Percentiles rank a stretch among this genome's conserved stretches.
These are phyloP conservation scores for Peltaster fructicola DNA, from an alignment of 2,329 filamentous ascomycete genomes.

Conservation along the genomic window DNA sequence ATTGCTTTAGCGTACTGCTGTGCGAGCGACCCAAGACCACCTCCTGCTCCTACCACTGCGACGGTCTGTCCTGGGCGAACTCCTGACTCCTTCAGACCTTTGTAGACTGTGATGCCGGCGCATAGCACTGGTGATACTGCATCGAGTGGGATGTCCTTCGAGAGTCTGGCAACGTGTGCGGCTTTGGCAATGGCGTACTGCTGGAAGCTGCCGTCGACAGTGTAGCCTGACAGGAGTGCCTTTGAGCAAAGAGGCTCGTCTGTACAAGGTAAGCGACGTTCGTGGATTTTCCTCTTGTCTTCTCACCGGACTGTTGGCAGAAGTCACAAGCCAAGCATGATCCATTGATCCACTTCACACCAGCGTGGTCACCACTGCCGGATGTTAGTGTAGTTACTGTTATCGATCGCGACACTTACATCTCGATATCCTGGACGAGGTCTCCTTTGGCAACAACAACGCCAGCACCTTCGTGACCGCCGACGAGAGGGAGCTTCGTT, in stretches of 20 bases:
- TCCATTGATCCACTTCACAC: conserved; percentile 84
- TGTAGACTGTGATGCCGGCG: conserved; percentile 77
- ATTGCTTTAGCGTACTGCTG: conserved; percentile 83
- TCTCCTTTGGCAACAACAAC: conserved; percentile 64
- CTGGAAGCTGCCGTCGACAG: conserved; percentile 84
- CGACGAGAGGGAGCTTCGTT: conserved; percentile 72
- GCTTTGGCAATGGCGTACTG: conserved; percentile 82
- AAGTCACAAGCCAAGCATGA: conserved; percentile 69
- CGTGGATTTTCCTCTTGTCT: too few relatives aligned
- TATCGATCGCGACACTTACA: too few relatives aligned
- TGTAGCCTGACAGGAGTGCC: conserved; percentile 70
- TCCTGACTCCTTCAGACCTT: conserved; percentile 72
- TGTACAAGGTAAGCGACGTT: too few relatives aligned
- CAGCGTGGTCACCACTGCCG: conserved; percentile 57
- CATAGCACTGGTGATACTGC: conserved; percentile 65
- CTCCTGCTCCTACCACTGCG: conserved; percentile 73
- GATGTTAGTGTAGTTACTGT: too few relatives aligned
- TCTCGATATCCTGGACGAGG: conserved; percentile 57
- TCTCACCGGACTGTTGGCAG: conserved; percentile 65
- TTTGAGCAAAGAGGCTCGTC: conserved; percentile 72
- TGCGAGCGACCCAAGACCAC: conserved; percentile 63
- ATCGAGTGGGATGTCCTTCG: conserved; percentile 59
- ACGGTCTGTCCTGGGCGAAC: conserved; percentile 58
- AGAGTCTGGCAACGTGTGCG: conserved; percentile 65
- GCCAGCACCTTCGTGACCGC: conserved; percentile 64